Evolutionary conservation across 2,329 filamentous ascomycete species (phyloP).

Genomic region (Calonectria hawksworthii): DNA sequence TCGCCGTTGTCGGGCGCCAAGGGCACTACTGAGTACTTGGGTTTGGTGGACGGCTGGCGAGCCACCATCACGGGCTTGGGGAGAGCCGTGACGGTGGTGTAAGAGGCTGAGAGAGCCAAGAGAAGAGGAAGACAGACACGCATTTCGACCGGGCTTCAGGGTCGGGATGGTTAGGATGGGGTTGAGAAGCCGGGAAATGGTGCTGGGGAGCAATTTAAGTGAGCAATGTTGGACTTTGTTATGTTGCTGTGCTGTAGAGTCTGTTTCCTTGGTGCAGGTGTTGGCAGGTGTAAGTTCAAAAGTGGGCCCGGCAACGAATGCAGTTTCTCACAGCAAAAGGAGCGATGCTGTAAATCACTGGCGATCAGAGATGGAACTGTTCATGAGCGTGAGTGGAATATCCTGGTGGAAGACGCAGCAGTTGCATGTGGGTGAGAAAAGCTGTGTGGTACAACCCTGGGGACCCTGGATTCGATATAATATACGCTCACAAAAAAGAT

Average conservation of each 20-base stretch:
- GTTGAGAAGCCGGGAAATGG: neutral
- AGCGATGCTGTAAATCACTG: neutral
- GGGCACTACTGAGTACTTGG: conserved; percentile 56
- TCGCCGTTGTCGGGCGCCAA: conserved; percentile 51
- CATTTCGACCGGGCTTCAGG: conserved; percentile 46
- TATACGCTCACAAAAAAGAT: conserved; percentile 41
- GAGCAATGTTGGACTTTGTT: neutral
- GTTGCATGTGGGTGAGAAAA: conserved; percentile 32
- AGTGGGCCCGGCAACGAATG: neutral
- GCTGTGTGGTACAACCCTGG: conserved; percentile 18
- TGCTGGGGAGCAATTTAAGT: neutral
- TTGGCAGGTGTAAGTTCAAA: conserved; percentile 4
- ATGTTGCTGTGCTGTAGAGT: neutral
- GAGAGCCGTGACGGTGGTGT: conserved; percentile 45
- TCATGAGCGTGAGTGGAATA: neutral
- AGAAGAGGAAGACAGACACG: conserved; percentile 47
- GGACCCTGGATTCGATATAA: conserved; percentile 40
- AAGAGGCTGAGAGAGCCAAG: conserved; percentile 48
- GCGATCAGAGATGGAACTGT: neutral
- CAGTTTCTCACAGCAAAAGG: neutral
- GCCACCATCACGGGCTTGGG: conserved; percentile 43
- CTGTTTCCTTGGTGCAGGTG: neutral
- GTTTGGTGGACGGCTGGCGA: conserved; percentile 45
- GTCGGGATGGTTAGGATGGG: conserved; percentile 11
- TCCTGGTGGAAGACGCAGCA: conserved; percentile 10